Evolutionary conservation across 176 grass and related monocot species (phyloP), one percentile per base, ranked within the genome.

Genomic region (Luzula sylvatica): DNA sequence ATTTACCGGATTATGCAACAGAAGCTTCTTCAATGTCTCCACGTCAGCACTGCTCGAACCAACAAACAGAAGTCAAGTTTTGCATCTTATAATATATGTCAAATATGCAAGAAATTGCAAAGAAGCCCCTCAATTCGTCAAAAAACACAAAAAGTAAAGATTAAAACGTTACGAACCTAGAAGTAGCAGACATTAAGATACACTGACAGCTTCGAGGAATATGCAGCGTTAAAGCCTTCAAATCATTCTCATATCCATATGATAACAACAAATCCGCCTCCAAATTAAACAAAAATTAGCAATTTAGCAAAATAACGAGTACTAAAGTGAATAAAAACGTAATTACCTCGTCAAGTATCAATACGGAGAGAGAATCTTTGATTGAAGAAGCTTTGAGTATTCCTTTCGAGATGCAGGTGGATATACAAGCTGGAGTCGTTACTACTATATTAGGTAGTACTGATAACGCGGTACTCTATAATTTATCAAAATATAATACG

Each of bases 171-270:
- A 25, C 46, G 65, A 28, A 95, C 90, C 90, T 95, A 63, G 89
- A 88, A 67, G 90, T 95, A 48, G 90, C 90, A 73, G 90, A 95
- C 90, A 95, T 95, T 29, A 95, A 63, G 69, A 95, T 81, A 69
- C 80, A 70, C 46, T 95, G 90, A 67, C 80, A 95, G 65, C 89
- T 77, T 39, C 88, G 67, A 69, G 83, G 76, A 14, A 95, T 68
- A 82, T 95, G 90, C 50, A 73, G 59, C 16, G 77, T 42, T 41
- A 95, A 65, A 19, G 67, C 81, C 72, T 95, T 95, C 39, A 95
- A 69, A 43, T 86, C 90, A 73, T 85, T 78, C 62, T 95, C 90
- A 55, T 82, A 88, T 16, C 83, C 83, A 71, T 95, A 85, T 27
- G 90, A 95, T 50, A 95, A 75, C 8, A 95, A 83, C 23, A 95